Base-by-base conservation (phyloP, 129 eudicot genomes). In the Artemisia annua region DNA sequence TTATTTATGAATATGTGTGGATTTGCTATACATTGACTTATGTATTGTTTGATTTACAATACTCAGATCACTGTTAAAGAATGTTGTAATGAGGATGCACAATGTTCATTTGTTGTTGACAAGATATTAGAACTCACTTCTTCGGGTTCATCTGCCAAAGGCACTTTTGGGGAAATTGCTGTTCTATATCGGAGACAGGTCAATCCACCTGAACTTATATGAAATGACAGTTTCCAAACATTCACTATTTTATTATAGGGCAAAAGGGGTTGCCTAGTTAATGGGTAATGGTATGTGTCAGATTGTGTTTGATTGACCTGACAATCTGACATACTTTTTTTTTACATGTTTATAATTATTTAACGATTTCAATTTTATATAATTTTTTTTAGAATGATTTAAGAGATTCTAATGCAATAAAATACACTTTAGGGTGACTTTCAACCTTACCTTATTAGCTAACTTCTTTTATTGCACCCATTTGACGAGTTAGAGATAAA, bases 141-240 rank as follows among this genome's bases (percentile, higher is more conserved):
- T 63, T 85, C 81, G 48, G 74, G 81, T 78, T 81, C 91, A 74
- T 80, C 87, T 61, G 74, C 54, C 20, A 88, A 90, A 73, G 79
- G 89, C 80, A 75, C 87, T 19, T 94, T 84, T 63, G 93, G 96
- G 66, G 84, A 83, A 71, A 79, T 90, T 63, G 97, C 98, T 49
- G 87, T 94, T 87, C 98, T 94, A 20, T 94, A 90, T 79, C 81
- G 98, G 83, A 88, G 97, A 87, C 98, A 94, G 98, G 98, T 94
- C 62, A 84, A 79, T 77, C 78, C 78, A 74, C 77, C 74, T 63
- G 64, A 66, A 55, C 17, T 54, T 32, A 18, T 16, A 55, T 54
- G 70, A 59, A 39, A 54, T 58, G 44, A 32, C 63, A 66, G 57
- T 63, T 61, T 2, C 15, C 15, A 16, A 61, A 63, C 26, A 62